Percentiles rank a stretch among this genome's conserved stretches.
Conservation (phyloP, 1,284 basidiomycete species). For the Lignosus rhinocerotis region DNA sequence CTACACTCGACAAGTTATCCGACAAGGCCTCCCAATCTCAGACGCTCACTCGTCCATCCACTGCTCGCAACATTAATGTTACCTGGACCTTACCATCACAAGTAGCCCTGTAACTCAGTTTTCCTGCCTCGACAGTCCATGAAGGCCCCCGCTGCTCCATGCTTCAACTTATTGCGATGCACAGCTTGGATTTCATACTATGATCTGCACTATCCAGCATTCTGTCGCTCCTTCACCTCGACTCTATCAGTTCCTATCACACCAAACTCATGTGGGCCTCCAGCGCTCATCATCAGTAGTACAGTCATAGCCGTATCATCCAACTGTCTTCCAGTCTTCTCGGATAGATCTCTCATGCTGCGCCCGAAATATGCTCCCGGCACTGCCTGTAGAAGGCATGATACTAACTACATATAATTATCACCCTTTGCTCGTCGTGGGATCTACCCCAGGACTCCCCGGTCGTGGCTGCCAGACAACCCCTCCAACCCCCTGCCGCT, state of each 20-base stretch:
- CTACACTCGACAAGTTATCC: no score
- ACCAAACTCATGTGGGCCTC: background rate
- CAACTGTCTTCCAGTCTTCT: constrained; percentile 13
- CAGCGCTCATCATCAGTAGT: constrained; percentile 3
- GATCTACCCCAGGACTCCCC: background rate
- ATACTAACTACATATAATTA: constrained; percentile 1
- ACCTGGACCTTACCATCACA: no score
- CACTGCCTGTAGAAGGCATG: background rate
- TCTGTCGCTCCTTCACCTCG: background rate
- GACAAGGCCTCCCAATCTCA: no score
- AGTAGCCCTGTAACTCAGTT: no score
- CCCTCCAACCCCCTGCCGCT: background rate
- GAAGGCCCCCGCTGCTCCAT: no score
- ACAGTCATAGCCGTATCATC: constrained; percentile 17
- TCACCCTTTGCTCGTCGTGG: background rate
- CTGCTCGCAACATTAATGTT: no score
- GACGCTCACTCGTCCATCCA: no score
- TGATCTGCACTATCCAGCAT: no score
- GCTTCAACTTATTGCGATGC: no score
- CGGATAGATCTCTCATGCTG: constrained; percentile 19
- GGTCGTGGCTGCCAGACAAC: background rate
- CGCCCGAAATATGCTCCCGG: background rate
- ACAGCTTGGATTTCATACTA: no score
- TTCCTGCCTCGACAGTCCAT: no score
- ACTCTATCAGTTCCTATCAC: background rate